Conservation (phyloP, 2,329 filamentous ascomycete genomes). For the Penicillium griseofulvum region DNA sequence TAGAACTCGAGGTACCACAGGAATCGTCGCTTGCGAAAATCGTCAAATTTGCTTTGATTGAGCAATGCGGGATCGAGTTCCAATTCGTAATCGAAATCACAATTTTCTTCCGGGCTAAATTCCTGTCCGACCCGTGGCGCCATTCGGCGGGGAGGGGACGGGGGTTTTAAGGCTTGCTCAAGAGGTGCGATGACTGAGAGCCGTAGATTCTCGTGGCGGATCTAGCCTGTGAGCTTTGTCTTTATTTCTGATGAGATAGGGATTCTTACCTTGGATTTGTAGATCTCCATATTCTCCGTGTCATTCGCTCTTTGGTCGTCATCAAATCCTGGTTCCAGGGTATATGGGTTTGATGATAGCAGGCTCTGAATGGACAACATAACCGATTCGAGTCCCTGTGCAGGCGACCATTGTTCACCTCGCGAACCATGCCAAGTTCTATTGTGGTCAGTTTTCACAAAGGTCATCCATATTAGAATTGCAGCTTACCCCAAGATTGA, state of each 20-base stretch:
- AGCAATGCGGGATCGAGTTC: conserved; percentile 16
- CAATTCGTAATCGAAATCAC: not conserved
- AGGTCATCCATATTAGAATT: not conserved
- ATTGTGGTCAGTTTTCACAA: conserved; percentile 13
- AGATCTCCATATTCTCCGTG: conserved; percentile 70
- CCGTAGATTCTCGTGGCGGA: conserved; percentile 83
- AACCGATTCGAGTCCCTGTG: conserved; percentile 91
- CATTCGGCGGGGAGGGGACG: not conserved
- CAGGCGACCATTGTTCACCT: conserved; percentile 94
- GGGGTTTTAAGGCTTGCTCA: conserved; percentile 65
- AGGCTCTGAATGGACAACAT: conserved; percentile 93
- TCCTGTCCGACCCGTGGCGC: conserved; percentile 39
- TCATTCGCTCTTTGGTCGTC: conserved; percentile 64
- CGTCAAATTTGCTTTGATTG: conserved; percentile 75
- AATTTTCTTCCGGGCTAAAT: conserved; percentile 28
- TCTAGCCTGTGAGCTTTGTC: conserved; percentile 52
- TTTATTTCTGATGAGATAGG: not conserved
- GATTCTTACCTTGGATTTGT: conserved; percentile 68
- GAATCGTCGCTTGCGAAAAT: conserved; percentile 86
- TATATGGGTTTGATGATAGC: conserved; percentile 90
- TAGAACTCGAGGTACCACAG: conserved; percentile 96
- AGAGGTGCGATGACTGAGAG: conserved; percentile 82
- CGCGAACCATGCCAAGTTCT: conserved; percentile 91
- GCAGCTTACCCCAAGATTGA: conserved; percentile 75
- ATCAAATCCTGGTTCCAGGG: conserved; percentile 94